These are phyloP conservation scores for Mycena alexandri DNA, from an alignment of 768 basidiomycete species.

Conservation along the genomic window DNA sequence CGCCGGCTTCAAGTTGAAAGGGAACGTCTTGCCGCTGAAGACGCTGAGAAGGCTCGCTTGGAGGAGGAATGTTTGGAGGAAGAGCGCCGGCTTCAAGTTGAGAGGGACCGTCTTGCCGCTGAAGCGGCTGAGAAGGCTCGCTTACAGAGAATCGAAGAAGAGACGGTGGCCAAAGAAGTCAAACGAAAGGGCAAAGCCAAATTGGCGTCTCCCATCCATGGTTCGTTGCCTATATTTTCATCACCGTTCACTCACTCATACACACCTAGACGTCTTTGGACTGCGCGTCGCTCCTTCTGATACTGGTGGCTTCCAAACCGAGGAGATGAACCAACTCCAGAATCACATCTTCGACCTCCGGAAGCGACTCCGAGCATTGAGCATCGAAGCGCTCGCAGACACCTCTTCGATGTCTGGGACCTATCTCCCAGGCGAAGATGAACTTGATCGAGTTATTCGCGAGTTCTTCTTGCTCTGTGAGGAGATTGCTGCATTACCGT, in stretches of 20 bases:
- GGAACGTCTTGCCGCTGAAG: conserved; percentile 5
- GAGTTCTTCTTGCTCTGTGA: conserved; percentile 60
- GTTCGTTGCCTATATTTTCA: conserved; percentile 15
- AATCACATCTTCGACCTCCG: conserved; percentile 65
- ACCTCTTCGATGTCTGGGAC: conserved; percentile 45
- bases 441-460: conserved; percentile 60
- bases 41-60: not conserved
- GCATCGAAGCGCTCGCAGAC: conserved; percentile 65
- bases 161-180: no score
- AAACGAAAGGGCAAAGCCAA: conserved; percentile 34
- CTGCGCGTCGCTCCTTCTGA: conserved; percentile 52
- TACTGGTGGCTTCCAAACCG: conserved; percentile 47
- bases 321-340: conserved; percentile 61
- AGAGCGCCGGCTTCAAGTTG: no score
- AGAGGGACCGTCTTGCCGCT: not conserved
- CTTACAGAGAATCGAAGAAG: conserved; percentile 32
- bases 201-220: conserved; percentile 25
- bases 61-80: no score
- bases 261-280: conserved; percentile 68
- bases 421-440: conserved; percentile 64
- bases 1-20: no score
- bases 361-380: conserved; percentile 71
- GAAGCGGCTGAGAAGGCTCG: conserved; percentile 35
- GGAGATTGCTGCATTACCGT: conserved; percentile 63
- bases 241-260: conserved; percentile 10